Evolutionary conservation across 495 filamentous ascomycete species (phyloP).

Genomic region (Aspergillus panamensis): DNA sequence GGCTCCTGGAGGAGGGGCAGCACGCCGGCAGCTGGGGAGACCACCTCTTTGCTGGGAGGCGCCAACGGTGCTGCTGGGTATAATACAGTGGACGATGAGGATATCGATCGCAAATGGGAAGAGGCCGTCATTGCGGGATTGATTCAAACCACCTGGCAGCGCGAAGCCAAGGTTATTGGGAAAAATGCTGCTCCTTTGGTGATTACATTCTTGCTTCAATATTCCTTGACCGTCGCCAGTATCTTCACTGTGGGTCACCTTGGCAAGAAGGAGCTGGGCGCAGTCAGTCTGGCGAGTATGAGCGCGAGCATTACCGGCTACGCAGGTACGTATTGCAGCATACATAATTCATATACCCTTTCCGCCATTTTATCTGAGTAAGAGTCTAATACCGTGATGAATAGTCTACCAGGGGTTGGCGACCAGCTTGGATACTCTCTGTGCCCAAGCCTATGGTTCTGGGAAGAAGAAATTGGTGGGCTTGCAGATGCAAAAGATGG

Average conservation of each 20-base stretch:
- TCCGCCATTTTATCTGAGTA: neutral
- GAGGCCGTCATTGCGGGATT: slow-evolving; percentile 67
- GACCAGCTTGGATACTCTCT: slow-evolving; percentile 72
- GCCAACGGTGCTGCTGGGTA: slow-evolving; percentile 13
- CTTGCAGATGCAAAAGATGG: slow-evolving; percentile 69
- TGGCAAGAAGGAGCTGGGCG: slow-evolving; percentile 60
- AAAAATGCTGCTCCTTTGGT: slow-evolving; percentile 64
- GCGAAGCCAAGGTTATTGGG: slow-evolving; percentile 68
- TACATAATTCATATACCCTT: neutral
- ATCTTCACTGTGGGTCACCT: slow-evolving; percentile 67
- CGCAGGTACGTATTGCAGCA: slow-evolving; percentile 31
- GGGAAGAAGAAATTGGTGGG: slow-evolving; percentile 66
- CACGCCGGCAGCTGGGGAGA: slow-evolving; percentile 34
- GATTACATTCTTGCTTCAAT: slow-evolving; percentile 70
- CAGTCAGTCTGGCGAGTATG: slow-evolving; percentile 64
- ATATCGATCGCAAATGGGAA: slow-evolving; percentile 67
- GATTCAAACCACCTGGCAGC: slow-evolving; percentile 80
- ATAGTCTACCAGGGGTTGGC: slow-evolving; percentile 64
- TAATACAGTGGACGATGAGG: slow-evolving; percentile 34
- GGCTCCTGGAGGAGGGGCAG: slow-evolving; percentile 3
- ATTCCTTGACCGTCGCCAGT: slow-evolving; percentile 66
- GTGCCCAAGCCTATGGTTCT: slow-evolving; percentile 72
- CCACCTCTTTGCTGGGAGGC: slow-evolving; percentile 47
- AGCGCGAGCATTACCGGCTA: slow-evolving; percentile 71
- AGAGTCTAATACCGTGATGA: neutral